These are phyloP conservation scores for Fusarium coffeatum DNA, from an alignment of 2,329 filamentous ascomycete species.

Conservation along the genomic window DNA sequence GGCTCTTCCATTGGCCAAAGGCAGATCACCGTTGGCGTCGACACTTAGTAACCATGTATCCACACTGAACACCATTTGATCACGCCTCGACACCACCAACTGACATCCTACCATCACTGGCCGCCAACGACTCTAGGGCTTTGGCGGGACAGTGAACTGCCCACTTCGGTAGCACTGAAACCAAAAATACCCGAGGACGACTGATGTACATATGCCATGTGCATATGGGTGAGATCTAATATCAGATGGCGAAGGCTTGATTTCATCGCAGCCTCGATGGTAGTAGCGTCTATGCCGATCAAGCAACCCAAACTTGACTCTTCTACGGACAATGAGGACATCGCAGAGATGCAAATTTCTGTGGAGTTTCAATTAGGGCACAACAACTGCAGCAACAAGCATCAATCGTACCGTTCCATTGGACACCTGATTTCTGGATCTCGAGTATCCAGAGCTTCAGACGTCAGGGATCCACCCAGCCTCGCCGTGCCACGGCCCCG, in stretches of 20 bases:
- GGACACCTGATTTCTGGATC: slow-evolving; percentile 39
- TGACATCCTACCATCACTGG: slow-evolving; percentile 27
- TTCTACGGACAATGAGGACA: not conserved
- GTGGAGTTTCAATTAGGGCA: slow-evolving; percentile 49
- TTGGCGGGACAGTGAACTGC: slow-evolving; percentile 18
- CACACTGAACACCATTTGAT: slow-evolving; percentile 36
- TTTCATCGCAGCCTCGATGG: not conserved
- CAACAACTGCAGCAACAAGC: slow-evolving; percentile 34
- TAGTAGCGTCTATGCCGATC: not conserved
- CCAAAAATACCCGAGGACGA: slow-evolving; percentile 22
- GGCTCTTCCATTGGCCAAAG: slow-evolving; percentile 30
- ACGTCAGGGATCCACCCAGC: slow-evolving; percentile 44
- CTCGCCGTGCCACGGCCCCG: slow-evolving; percentile 45
- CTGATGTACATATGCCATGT: slow-evolving; percentile 11
- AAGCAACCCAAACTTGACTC: not conserved
- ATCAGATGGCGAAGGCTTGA: not conserved
- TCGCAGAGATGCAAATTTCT: slow-evolving; percentile 13
- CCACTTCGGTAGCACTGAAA: slow-evolving; percentile 24
- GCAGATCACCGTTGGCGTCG: slow-evolving; percentile 39
- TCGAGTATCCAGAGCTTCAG: slow-evolving; percentile 38
- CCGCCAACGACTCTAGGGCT: slow-evolving; percentile 30
- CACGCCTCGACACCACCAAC: slow-evolving; percentile 41
- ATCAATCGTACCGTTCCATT: slow-evolving; percentile 44
- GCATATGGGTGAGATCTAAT: not conserved
- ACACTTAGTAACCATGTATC: slow-evolving; percentile 43